Base-by-base conservation (phyloP, 73 alveolate genomes). In the Paramecium caudatum region DNA sequence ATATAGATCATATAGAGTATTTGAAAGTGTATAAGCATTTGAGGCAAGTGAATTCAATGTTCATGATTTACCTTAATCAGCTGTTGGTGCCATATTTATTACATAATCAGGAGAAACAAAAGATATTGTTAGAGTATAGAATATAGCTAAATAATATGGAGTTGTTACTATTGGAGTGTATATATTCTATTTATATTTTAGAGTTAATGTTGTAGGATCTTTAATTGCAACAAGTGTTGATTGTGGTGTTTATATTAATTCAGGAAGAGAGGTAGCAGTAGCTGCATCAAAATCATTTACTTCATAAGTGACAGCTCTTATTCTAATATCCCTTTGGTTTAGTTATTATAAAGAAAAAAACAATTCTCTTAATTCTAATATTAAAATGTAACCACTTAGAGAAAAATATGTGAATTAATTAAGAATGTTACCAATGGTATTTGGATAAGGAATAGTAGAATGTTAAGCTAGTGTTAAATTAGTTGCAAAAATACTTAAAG, bases 251-350 rank as follows among this genome's bases (percentile, higher is more conserved):
- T 96, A 95, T 62, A 47, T 96, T 55, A 96, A 96, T 93, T 95
- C 97, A 25, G 99, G 99, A 10, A 62, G 98, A 70, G 99, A 96
- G 91, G 95, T 96, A 0, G 96, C 98, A 10, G 99, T 95, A 23
- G 98, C 98, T 17, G 90, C 96, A 6, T 95, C 99, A 12, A 96
- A 96, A 68, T 95, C 97, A 17, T 96, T 95, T 91, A 90, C 94
- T 8, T 90, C 96, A 7, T 84, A 95, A 50, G 36, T 82, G 12
- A 48, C 48, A 19, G 88, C 88, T 55, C 39, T 92, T 30, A 46
- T 74, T 12, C 50, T 90, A 81, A 92, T 92, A 12, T 87, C 94
- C 10, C 32, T 85, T 4, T 92, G 95, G 94, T 47, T 92, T 34
- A 82, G 91, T 91, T 34, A 81, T 23, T 63, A 70, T 25, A 86